These are phyloP conservation scores for Henningerozyma blattae DNA, from an alignment of 805 yeast species.

Conservation along the genomic window DNA sequence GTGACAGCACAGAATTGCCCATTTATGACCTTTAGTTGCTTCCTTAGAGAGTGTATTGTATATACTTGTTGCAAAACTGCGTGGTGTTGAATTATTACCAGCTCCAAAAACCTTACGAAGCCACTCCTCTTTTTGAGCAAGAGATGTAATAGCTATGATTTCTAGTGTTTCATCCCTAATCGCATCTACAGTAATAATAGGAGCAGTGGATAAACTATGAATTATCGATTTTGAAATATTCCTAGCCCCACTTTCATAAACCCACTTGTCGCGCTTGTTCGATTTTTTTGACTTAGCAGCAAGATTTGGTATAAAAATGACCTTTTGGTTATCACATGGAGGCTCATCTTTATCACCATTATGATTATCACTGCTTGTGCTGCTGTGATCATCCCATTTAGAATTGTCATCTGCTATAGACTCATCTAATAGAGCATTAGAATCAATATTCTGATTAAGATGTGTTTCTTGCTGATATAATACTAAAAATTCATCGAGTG, in stretches of 20 bases:
- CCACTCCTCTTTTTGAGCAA: conserved; percentile 68
- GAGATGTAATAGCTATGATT: conserved; percentile 65
- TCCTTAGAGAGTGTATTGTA: conserved; percentile 67
- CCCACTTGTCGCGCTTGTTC: conserved; percentile 68
- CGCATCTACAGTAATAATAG: conserved; percentile 68
- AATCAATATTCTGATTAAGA: background rate
- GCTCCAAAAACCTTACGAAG: conserved; percentile 67
- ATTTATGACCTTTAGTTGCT: conserved; percentile 52
- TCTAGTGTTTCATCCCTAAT: conserved; percentile 73
- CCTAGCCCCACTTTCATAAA: conserved; percentile 59
- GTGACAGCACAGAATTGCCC: conserved; percentile 71
- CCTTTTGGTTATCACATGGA: conserved; percentile 33
- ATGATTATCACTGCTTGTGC: conserved; percentile 16
- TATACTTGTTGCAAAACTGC: conserved; percentile 67
- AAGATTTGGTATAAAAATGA: conserved; percentile 60
- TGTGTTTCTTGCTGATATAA: conserved; percentile 26
- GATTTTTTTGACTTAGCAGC: conserved; percentile 70
- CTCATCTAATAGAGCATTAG: background rate
- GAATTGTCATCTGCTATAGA: conserved; percentile 10
- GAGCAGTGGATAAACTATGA: conserved; percentile 46
- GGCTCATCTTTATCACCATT: conserved; percentile 16
- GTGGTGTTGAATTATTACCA: conserved; percentile 63
- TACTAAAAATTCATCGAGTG: conserved; percentile 49
- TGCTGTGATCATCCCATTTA: conserved; percentile 20
- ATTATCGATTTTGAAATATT: conserved; percentile 45